Conservation (phyloP, 352 stramenopile genomes). For the Phytophthora litchii region DNA sequence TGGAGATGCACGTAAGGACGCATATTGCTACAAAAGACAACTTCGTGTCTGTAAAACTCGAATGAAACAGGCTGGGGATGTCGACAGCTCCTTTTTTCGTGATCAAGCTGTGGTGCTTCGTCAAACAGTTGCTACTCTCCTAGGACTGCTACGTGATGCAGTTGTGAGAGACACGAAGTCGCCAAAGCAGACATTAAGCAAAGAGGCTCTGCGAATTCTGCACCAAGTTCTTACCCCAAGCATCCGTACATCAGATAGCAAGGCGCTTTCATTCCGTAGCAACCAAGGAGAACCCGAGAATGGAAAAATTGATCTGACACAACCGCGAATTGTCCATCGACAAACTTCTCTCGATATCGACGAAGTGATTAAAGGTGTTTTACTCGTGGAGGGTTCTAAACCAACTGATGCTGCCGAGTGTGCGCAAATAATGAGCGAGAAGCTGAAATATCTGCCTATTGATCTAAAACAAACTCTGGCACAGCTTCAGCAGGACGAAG, state of each 20-base stretch:
- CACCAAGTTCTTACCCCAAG: constrained; percentile 27
- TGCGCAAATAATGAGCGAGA: constrained; percentile 41
- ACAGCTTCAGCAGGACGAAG: constrained; percentile 26
- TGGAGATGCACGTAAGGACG: constrained; percentile 61
- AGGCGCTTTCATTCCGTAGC: background rate
- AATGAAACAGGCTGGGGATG: constrained; percentile 33
- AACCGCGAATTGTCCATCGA: constrained; percentile 22
- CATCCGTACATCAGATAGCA: constrained; percentile 3
- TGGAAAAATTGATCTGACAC: constrained; percentile 6
- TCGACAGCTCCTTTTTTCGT: constrained; percentile 50
- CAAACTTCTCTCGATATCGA: constrained; percentile 42
- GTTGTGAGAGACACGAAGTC: constrained; percentile 65
- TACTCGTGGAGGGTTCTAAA: constrained; percentile 49
- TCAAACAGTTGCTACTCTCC: constrained; percentile 43
- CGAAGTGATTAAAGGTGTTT: constrained; percentile 52
- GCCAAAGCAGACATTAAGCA: constrained; percentile 61
- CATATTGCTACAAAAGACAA: constrained; percentile 62
- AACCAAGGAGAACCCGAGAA: constrained; percentile 14
- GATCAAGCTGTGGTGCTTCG: constrained; percentile 46
- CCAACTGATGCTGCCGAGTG: constrained; percentile 44
- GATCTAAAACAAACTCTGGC: constrained; percentile 41
- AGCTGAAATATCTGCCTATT: constrained; percentile 53
- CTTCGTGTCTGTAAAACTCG: constrained; percentile 54
- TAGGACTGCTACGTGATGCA: constrained; percentile 51
- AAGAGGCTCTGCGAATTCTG: constrained; percentile 49